Evolutionary conservation across 1,139 yeast genomes (phyloP).

Genomic region (Protomyces lactucae-debilis): DNA sequence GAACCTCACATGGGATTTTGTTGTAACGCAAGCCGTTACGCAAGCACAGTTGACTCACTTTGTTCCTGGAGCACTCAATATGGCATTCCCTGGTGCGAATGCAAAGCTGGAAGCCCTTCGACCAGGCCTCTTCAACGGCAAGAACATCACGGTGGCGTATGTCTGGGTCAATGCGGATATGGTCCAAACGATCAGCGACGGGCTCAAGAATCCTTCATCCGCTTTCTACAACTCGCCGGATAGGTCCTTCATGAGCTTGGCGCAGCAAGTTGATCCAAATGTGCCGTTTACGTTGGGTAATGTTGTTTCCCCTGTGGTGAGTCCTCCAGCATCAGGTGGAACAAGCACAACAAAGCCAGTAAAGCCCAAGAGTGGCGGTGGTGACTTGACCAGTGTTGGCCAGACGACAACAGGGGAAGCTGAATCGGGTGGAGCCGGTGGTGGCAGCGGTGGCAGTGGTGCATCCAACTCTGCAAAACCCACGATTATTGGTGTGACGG

Average conservation of each 20-base stretch:
- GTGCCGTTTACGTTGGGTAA: background rate
- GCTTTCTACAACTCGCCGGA: background rate
- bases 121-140: background rate
- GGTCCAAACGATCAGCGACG: background rate
- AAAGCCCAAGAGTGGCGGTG: background rate
- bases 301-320: too few species aligned
- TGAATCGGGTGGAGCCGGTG: background rate
- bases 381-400: background rate
- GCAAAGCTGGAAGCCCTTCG: background rate
- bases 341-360: background rate
- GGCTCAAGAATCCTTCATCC: background rate
- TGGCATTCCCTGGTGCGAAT: background rate
- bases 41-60: background rate
- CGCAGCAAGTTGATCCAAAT: background rate
- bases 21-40: background rate
- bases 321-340: too few species aligned
- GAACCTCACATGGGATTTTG: background rate
- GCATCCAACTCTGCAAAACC: constrained; percentile 34
- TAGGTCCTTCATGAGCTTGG: background rate
- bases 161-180: background rate
- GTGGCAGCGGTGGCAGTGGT: background rate
- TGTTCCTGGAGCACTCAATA: background rate
- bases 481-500: constrained; percentile 43
- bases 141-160: background rate
- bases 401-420: background rate